Evolutionary conservation across 441 rosid genomes (phyloP), one percentile per base, ranked within the genome.

Genomic region (Omphalea diandra): DNA sequence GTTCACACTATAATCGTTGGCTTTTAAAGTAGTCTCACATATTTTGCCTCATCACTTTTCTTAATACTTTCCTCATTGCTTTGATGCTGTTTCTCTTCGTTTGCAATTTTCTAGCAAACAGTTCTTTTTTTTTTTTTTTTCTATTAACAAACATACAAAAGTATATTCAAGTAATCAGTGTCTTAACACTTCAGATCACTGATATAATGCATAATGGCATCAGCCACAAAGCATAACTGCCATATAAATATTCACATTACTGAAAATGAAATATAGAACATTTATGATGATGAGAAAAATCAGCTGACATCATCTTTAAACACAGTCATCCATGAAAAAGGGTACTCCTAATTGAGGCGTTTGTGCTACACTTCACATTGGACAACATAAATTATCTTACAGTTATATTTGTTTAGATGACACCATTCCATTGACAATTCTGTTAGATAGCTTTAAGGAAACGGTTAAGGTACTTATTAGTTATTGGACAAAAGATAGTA

Each of bases 1-100:
- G 31, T 33, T 40, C 40, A 18, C 38, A 61, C 5, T 17, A n/a
- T n/a, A 47, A 31, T 31, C 10, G 3, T 7, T 24, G 10, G 27
- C 43, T 36, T 36, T 36, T 35, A 8, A 1, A 24, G 50, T 24
- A 38, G 56, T 10, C 26, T 50, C 31, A 29, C 56, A 46, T 46
- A 26, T 24, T 36, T 43, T 24, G 29, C 54, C 8, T 44, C 40
- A 46, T 29, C 24, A 15, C 70, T 66, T 32, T 52, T 36, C 26
- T 50, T 33, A 52, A 20, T 52, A 50, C 46, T 66, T 66, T 66
- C 47, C 43, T 52, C n/a, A 32, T 49, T 65, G 35, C 33, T 18
- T 40, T 38, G 17, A 22, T 41, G 44, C 38, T 41, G 29, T 38
- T 54, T 8, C 24, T 22, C 17, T 50, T 41, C 9, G 3, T 24